phyloP scores from a whole-genome alignment of 345 rosid species.

The Eucalyptus dawsonii region DNA sequence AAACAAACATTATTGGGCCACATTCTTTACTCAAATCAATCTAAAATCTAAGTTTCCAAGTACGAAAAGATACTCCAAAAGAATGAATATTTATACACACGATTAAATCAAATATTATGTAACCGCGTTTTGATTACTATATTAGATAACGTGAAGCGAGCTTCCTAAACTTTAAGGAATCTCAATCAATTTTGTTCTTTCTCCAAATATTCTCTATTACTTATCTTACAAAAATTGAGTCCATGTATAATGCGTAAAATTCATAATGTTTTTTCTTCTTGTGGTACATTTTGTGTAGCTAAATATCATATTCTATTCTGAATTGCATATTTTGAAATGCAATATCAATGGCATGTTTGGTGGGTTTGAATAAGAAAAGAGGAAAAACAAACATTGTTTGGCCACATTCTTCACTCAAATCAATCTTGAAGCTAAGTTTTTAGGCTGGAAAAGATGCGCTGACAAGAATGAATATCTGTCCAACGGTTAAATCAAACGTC shows the following conservation, averaged over 20 bases:
- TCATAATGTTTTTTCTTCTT: background rate
- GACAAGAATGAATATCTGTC: background rate
- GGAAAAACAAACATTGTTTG: background rate
- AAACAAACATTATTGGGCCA: background rate
- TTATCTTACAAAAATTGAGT: background rate
- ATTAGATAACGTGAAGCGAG: background rate
- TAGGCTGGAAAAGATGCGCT: background rate
- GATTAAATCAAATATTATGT: background rate
- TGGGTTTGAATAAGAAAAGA: background rate
- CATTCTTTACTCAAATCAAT: background rate
- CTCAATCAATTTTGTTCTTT: background rate
- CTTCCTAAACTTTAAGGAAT: background rate
- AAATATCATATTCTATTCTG: background rate
- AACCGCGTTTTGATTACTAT: background rate
- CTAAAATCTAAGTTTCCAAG: background rate
- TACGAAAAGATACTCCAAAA: background rate
- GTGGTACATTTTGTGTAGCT: background rate
- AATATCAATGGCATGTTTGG: background rate
- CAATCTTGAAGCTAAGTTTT: background rate
- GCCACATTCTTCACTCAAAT: background rate
- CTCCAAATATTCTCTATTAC: background rate
- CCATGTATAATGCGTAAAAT: background rate
- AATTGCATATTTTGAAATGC: background rate
- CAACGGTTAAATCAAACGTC: background rate
- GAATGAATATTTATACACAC: background rate